A percentile compares a stretch with the other conserved stretches of the same genome.
Conservation (phyloP, 345 rosid genomes). For the Salix viminalis region DNA sequence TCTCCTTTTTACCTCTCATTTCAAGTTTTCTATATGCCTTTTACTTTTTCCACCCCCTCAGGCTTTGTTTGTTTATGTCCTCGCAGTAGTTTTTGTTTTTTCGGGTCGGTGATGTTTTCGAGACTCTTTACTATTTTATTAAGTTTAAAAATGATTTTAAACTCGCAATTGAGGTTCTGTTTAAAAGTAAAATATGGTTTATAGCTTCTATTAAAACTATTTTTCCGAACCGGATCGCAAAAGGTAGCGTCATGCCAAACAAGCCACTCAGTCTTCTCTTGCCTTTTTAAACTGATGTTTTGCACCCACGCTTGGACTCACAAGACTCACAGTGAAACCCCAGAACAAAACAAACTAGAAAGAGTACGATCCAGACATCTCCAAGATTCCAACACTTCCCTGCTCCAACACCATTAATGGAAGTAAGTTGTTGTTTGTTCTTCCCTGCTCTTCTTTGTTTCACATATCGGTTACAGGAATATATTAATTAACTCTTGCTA, state of each 20-base stretch:
- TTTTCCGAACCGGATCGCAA: too few species aligned
- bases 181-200: too few species aligned
- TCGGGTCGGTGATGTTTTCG: too few species aligned
- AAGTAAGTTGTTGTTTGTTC: constrained; percentile 6
- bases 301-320: constrained; percentile 5
- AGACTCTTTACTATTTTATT: too few species aligned
- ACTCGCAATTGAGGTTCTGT: too few species aligned
- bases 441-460: neutral
- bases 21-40: neutral
- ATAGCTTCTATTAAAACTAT: too few species aligned
- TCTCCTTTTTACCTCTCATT: constrained; percentile 17
- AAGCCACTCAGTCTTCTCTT: constrained; percentile 1
- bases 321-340: neutral
- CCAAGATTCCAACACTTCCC: neutral
- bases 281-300: constrained; percentile 4
- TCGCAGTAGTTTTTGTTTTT: too few species aligned
- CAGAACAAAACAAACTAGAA: neutral
- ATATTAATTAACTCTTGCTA: too few species aligned
- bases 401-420: constrained; percentile 8
- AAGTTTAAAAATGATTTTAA: too few species aligned
- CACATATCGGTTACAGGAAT: neutral
- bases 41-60: neutral
- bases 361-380: neutral
- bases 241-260: too few species aligned
- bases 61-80: neutral